Percentiles rank a stretch among this genome's conserved stretches.
Conservation (phyloP, 306 rosid species). For the Prunus mongolica region DNA sequence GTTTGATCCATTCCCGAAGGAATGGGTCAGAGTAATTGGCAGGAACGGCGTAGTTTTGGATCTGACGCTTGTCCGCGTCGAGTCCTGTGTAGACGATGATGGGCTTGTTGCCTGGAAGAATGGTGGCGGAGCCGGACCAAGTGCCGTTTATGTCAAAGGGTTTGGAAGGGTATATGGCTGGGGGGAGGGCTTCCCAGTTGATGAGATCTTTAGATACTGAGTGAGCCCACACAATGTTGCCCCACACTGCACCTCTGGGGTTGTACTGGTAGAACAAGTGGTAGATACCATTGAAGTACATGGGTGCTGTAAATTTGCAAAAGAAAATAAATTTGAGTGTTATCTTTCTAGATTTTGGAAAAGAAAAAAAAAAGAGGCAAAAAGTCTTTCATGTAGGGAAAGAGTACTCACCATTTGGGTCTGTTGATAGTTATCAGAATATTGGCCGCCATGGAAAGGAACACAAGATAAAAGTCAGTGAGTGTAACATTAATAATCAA, state of each 20-base stretch:
- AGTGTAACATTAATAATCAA: neutral
- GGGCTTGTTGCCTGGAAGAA: conserved; percentile 14
- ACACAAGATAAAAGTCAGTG: neutral
- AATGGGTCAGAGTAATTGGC: conserved; percentile 10
- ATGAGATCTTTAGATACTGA: conserved; percentile 16
- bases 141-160: conserved; percentile 22
- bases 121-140: conserved; percentile 24
- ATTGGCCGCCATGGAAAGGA: neutral
- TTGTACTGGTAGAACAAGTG: conserved; percentile 33
- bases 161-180: conserved; percentile 7
- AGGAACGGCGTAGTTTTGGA: conserved; percentile 21
- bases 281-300: conserved; percentile 24
- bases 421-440: neutral
- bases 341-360: too few relatives aligned
- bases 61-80: conserved; percentile 6
- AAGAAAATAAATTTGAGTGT: too few relatives aligned
- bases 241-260: conserved; percentile 17
- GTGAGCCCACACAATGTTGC: conserved; percentile 28
- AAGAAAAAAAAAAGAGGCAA: too few relatives aligned
- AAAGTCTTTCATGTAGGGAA: neutral
- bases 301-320: conserved; percentile 8
- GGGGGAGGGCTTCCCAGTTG: conserved; percentile 21
- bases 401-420: conserved; percentile 13
- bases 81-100: conserved; percentile 25
- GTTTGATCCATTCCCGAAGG: conserved; percentile 19